These are phyloP conservation scores for Plasmodium cynomolgi DNA, from an alignment of 169 alveolate species.

Conservation along the genomic window DNA sequence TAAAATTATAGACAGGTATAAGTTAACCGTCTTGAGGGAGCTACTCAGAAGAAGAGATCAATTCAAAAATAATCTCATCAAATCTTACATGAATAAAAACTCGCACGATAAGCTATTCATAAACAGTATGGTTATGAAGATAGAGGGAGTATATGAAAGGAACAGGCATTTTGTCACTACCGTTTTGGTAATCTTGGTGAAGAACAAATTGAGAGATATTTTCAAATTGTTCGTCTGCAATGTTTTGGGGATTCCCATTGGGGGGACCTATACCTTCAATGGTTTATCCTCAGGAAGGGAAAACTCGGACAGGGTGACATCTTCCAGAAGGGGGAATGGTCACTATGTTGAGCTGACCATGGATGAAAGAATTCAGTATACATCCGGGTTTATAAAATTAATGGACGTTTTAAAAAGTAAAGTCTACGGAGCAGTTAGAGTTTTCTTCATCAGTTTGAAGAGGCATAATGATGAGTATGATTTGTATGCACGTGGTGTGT, in stretches of 20 bases:
- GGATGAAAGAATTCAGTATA: background rate
- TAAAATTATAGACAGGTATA: slow-evolving; percentile 25
- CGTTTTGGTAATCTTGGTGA: slow-evolving; percentile 21
- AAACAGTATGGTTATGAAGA: slow-evolving; percentile 18
- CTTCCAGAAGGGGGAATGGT: background rate
- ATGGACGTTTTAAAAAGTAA: slow-evolving; percentile 1
- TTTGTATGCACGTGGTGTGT: background rate
- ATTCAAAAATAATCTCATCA: slow-evolving; percentile 32
- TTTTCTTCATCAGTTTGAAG: background rate
- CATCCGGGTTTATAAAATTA: slow-evolving; percentile 12
- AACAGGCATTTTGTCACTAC: slow-evolving; percentile 21
- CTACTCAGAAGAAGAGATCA: slow-evolving; percentile 28
- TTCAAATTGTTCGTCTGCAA: slow-evolving; percentile 10
- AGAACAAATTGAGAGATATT: slow-evolving; percentile 18
- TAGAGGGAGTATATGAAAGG: slow-evolving; percentile 13
- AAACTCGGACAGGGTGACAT: background rate
- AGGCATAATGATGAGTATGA: background rate
- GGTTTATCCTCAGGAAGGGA: background rate
- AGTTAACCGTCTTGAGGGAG: slow-evolving; percentile 22
- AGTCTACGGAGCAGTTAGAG: background rate
- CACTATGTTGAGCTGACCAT: background rate
- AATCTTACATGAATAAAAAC: slow-evolving; percentile 11
- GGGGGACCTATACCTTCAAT: background rate
- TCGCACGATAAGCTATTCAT: slow-evolving; percentile 10
- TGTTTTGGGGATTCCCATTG: background rate